Evolutionary conservation across 2,329 filamentous ascomycete species (phyloP), one percentile per base, ranked within the genome.

Genomic region (Verticillium nonalfalfae): DNA sequence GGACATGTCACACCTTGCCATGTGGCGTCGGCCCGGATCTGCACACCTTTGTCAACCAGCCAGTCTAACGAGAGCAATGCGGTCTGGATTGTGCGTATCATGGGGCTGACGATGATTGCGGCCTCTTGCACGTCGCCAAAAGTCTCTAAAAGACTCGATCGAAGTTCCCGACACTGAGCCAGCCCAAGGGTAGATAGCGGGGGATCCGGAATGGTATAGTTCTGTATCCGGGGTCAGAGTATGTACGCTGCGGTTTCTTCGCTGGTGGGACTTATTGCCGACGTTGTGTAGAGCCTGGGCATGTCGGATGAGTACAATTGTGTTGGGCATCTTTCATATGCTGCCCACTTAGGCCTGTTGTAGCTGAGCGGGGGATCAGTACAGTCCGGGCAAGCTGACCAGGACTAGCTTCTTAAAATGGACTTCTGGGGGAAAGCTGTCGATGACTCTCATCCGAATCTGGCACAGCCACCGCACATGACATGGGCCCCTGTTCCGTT

Each of bases 241-340:
- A 52, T 52, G 10, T 18, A 21, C 3, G n/a, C 14, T 31, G 9
- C 2, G 21, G 14, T 14, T 15, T 34, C 1, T 31, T 50, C 14
- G 45, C 5, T 14, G 13, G 39, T 26, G n/a, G 59, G 33, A 81
- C 81, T 75, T 76, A 84, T 84, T 72, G 58, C 74, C 69, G 14
- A 76, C 73, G 62, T 86, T 86, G 70, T 86, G 83, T n/a, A 78
- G 69, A 9, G 79, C 83, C 74, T 98, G 91, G 15, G 91, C 94
- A 81, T 98, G 94, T 67, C 94, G 90, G 70, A 97, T 88, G 70
- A 98, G 81, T 67, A 98, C 90, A 63, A 97, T 68, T 0, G 78
- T 83, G 1, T 82, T 82, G 59, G 82, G 70, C 83, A 85, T 85
- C 21, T 39, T 66, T 33, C 13, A 18, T 4, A 14, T 11, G 36